Evolutionary conservation across 1,139 yeast species (phyloP), one percentile per base, ranked within the genome.

Genomic region (Diutina sp.): DNA sequence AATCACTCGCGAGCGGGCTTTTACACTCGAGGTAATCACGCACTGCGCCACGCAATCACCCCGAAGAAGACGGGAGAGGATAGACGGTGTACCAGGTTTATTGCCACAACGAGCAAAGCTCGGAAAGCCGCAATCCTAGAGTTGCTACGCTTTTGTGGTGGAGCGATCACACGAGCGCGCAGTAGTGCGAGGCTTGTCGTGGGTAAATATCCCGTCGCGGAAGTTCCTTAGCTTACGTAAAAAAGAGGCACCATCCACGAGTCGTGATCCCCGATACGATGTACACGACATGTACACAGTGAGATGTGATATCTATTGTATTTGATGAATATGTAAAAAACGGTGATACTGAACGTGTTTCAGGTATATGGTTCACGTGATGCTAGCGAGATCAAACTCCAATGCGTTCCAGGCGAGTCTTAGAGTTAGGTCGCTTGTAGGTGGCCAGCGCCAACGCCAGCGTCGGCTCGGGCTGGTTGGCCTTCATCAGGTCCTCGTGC

Each of bases 401-500:
- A 8, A 50, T 50, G 3, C 53, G 41, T 18, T 50, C 53, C 21
- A 14, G 53, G 1, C 53, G 44, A 2, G 44, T 32, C n/a, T 50
- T 50, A 12, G 41, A n/a, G n/a, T 32, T 21, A 30, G 21, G 21
- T 5, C 44, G 14, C 16, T 32, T 32, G 11, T 16, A 50, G 6
- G 16, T 16, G 5, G 53, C 41, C 12, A 29, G 21, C 12, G 38
- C 21, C 14, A 29, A 48, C n/a, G 32, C 28, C 29, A 32, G 29
- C n/a, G n/a, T 12, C 7, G 12, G n/a, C 30, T 46, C 48, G 7
- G 16, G 48, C n/a, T 28, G 35, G 18, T 14, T 28, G 11, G 6
- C 6, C 7, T 50, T 50, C 44, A 32, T 16, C 41, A 30, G 54
- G 58, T 83, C 87, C 60, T 84, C 89, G 61, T 81, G 84, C 56